Evolutionary conservation across 768 basidiomycete genomes (phyloP), one percentile per base, ranked within the genome.

Genomic region (Heimioporus sp.): DNA sequence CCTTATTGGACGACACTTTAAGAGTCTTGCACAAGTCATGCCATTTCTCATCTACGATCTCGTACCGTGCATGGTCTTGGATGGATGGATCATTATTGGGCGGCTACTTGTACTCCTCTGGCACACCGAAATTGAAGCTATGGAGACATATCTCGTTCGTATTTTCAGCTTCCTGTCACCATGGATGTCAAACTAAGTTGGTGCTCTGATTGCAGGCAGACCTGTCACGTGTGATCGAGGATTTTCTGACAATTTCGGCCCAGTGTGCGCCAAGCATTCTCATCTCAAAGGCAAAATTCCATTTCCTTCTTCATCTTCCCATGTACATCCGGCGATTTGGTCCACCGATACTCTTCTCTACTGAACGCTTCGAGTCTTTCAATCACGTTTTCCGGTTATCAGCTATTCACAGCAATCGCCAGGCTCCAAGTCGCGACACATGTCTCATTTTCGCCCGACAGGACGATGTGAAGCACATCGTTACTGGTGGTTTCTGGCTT

Each of bases 271-370:
- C 61, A 0, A 64, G 61, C 8, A 65, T 59, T 10, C 45, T 65
- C 13, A 49, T 71, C 5, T 53, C 24, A 0, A 73, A 73, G 15
- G 49, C 60, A 0, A 71, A 71, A 21, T 68, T 68, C 21, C 69
- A 71, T 42, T 63, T 72, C 10, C 49, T 72, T 0, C 20, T 69
- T 5, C 66, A 70, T 20, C 55, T 70, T 2, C 64, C 63, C 0
- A 53, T 51, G 19, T 63, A 55, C 32, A 68, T 72, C 32, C 17
- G 46, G 3, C 49, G 43, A 1, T 72, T 70, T 54, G 69, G 65
- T 0, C 69, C 69, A 0, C 53, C 67, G 0, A 57, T 70, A 2
- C 45, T 66, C 0, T 70, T 63, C 42, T 62, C 63, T 0, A 71
- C 68, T 2, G 63, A 72, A 32, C 41, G 46, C 1, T 72, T 55